Base-by-base conservation (phyloP, 2,329 filamentous ascomycete genomes). In the Xylaria polymorpha region DNA sequence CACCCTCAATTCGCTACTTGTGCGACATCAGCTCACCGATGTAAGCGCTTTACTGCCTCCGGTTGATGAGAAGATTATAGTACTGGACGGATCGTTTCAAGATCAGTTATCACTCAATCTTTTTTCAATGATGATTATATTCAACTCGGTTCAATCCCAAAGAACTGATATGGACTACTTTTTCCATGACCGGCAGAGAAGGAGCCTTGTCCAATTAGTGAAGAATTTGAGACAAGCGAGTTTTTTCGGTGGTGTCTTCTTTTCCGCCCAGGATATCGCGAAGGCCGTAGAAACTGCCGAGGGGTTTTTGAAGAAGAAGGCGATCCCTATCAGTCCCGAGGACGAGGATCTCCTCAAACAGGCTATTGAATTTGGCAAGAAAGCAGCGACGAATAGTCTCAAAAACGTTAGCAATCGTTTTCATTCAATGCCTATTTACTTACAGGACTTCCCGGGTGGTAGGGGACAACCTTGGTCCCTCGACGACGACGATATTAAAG, bases 81-180 rank as follows among this genome's bases (percentile, higher is more conserved):
- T 91, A 63, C 84, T 98, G 1, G 88, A 96, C 70, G 94, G 94
- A 0, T 95, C 91, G 0, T 93, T 91, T 74, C 94, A 95, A 76
- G 94, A 98, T 79, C 93, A 90, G 75, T 79, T 97, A 10, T 93
- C 91, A 0, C 85, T 94, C 32, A 97, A 97, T 73, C 81, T 97
- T 0, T 98, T 98, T 76, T 88, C 93, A 0, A 92, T 96, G 80
- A 90, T 93, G 77, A 88, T 98, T 56, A 90, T 92, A 1, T 91
- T 93, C 72, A 98, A 98, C 77, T 90, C 94, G 0, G 90, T 98
- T 0, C 94, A 94, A 29, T 97, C 94, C 5, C 93, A 98, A 76
- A 85, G 94, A 12, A 89, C 87, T 0, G 95, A 95, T 74, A 84
- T 88, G 64, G 94, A 98, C 77, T 98, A 97, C 77, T 91, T 98